These are phyloP conservation scores for Trichothecium roseum DNA, from an alignment of 2,329 filamentous ascomycete genomes.

Conservation along the genomic window DNA sequence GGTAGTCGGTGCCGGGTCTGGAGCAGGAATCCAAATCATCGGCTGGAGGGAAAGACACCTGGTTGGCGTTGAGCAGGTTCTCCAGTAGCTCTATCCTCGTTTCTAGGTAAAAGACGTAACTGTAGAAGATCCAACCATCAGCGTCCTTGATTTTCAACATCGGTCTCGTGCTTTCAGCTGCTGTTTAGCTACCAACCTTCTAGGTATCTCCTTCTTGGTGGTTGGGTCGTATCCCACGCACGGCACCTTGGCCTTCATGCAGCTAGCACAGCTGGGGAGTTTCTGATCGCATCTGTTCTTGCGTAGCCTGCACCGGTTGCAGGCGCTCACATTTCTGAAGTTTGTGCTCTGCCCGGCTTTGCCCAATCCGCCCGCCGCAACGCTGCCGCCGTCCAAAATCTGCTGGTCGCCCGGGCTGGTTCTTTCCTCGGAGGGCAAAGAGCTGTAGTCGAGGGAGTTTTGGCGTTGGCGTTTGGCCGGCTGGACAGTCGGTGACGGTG, in stretches of 20 bases:
- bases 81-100: constrained; percentile 78
- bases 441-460: constrained; percentile 33
- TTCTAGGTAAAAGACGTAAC: constrained; percentile 93
- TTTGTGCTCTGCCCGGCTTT: constrained; percentile 51
- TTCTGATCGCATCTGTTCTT: constrained; percentile 96
- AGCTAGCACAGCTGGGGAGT: constrained; percentile 80
- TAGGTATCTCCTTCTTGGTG: constrained; percentile 88
- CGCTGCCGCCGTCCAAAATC: constrained; percentile 16
- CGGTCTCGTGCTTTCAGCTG: background rate
- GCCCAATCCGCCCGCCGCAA: constrained; percentile 14
- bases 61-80: constrained; percentile 56
- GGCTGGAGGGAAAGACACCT: constrained; percentile 62
- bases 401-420: constrained; percentile 21
- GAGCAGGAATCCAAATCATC: constrained; percentile 57
- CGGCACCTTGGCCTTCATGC: constrained; percentile 82
- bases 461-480: constrained; percentile 48
- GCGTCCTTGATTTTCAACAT: constrained; percentile 4
- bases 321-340: constrained; percentile 86
- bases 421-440: constrained; percentile 24
- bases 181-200: constrained; percentile 54
- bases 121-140: constrained; percentile 20
- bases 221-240: constrained; percentile 96
- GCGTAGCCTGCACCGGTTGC: constrained; percentile 80
- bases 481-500: constrained; percentile 38
- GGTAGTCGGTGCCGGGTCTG: constrained; percentile 14